These are phyloP conservation scores for Fusarium sp. DNA, from an alignment of 2,329 filamentous ascomycete species.

Conservation along the genomic window DNA sequence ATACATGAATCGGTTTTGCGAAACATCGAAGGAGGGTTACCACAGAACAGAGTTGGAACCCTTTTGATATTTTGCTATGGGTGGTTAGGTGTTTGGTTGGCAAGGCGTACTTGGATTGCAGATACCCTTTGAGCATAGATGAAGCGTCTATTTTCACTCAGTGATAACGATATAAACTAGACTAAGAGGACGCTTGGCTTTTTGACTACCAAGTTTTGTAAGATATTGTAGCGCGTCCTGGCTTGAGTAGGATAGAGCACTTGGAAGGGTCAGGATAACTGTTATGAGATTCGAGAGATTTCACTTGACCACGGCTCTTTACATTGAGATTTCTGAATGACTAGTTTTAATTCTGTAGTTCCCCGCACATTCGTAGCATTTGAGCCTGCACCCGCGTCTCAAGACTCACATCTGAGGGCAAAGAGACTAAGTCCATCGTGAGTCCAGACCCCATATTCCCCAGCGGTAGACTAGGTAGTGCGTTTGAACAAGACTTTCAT, in stretches of 20 bases:
- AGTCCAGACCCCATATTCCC: background rate
- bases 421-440: background rate
- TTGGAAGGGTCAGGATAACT: background rate
- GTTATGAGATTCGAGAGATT: background rate
- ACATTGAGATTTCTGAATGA: background rate
- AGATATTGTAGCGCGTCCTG: constrained; percentile 6
- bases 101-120: constrained; percentile 11
- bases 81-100: constrained; percentile 9
- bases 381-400: background rate
- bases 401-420: background rate
- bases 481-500: background rate
- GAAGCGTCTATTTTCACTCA: background rate
- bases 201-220: constrained; percentile 4
- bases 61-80: background rate
- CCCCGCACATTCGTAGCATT: too few species aligned
- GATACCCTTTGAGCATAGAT: constrained; percentile 21
- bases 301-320: background rate
- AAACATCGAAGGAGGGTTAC: background rate
- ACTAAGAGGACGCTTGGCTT: constrained; percentile 2
- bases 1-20: constrained; percentile 15
- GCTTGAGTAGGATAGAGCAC: background rate
- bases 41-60: background rate
- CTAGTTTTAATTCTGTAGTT: too few species aligned
- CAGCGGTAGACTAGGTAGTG: background rate
- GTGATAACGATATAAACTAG: constrained; percentile 20